Evolutionary conservation across 805 yeast genomes (phyloP).

Genomic region (Metschnikowia borealis): DNA sequence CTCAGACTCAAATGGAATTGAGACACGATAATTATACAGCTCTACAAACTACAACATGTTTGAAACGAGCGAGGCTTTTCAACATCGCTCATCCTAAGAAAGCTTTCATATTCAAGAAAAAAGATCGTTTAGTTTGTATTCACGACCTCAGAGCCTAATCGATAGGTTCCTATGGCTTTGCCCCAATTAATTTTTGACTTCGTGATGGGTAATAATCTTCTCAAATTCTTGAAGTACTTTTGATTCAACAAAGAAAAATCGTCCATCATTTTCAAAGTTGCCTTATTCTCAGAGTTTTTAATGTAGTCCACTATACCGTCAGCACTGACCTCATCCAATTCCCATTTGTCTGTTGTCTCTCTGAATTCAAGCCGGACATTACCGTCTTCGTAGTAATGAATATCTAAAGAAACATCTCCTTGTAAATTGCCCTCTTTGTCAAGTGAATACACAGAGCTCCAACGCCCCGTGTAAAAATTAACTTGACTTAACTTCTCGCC

Average conservation of each 20-base stretch:
- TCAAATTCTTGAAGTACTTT: conserved; percentile 70
- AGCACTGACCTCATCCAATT: conserved; percentile 23
- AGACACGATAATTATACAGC: neutral
- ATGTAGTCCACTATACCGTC: conserved; percentile 44
- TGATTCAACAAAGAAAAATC: conserved; percentile 74
- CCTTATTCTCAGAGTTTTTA: conserved; percentile 51
- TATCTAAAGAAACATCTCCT: conserved; percentile 64
- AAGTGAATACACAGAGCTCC: conserved; percentile 66
- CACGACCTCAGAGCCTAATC: conserved; percentile 76
- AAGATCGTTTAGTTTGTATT: conserved; percentile 20
- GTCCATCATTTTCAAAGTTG: conserved; percentile 56
- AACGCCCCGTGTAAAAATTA: conserved; percentile 86
- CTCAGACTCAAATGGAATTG: conserved; percentile 26
- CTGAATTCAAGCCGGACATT: conserved; percentile 70
- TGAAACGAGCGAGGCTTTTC: neutral
- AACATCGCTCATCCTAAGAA: neutral
- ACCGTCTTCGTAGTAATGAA: conserved; percentile 95
- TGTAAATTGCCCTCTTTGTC: conserved; percentile 26
- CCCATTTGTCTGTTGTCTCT: conserved; percentile 26
- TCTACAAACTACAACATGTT: neutral
- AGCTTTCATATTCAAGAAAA: neutral
- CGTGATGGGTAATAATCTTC: conserved; percentile 91
- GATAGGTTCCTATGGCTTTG: conserved; percentile 82
- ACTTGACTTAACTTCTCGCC: conserved; percentile 70
- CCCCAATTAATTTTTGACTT: conserved; percentile 95